Conservation (phyloP, 352 stramenopile species). For the Peronospora belbahrii region DNA sequence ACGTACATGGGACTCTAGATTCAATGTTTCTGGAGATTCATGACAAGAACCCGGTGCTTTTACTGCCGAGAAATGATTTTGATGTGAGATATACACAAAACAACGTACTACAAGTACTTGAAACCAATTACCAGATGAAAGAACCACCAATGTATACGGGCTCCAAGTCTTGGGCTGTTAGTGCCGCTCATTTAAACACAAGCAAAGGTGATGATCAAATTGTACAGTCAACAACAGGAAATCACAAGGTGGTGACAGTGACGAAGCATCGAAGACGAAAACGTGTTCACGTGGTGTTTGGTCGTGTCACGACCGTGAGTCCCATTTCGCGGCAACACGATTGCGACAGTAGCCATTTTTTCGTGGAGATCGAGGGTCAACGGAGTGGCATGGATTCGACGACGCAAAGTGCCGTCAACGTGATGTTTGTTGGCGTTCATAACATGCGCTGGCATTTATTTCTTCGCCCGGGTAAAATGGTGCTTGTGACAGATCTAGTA, state of each 20-base stretch:
- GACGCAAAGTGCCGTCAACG: constrained; percentile 33
- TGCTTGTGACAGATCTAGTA: constrained; percentile 53
- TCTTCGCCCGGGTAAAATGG: constrained; percentile 28
- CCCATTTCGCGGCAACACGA: constrained; percentile 43
- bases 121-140: constrained; percentile 24
- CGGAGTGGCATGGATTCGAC: background rate
- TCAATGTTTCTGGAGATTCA: constrained; percentile 40
- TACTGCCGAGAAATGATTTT: background rate
- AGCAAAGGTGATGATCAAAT: background rate
- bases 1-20: background rate
- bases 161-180: constrained; percentile 15
- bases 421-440: constrained; percentile 38
- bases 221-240: background rate
- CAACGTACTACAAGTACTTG: constrained; percentile 22
- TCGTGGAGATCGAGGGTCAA: constrained; percentile 46
- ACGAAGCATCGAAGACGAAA: constrained; percentile 27
- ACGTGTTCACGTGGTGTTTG: constrained; percentile 36
- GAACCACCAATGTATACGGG: constrained; percentile 46
- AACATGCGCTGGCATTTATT: constrained; percentile 42
- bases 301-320: constrained; percentile 43
- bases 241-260: background rate
- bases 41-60: constrained; percentile 7
- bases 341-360: constrained; percentile 40
- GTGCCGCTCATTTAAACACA: background rate
- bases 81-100: constrained; percentile 10